Evolutionary conservation across 371 early-diverging fungal species (phyloP).

Genomic region (Rhizopus delemar): DNA sequence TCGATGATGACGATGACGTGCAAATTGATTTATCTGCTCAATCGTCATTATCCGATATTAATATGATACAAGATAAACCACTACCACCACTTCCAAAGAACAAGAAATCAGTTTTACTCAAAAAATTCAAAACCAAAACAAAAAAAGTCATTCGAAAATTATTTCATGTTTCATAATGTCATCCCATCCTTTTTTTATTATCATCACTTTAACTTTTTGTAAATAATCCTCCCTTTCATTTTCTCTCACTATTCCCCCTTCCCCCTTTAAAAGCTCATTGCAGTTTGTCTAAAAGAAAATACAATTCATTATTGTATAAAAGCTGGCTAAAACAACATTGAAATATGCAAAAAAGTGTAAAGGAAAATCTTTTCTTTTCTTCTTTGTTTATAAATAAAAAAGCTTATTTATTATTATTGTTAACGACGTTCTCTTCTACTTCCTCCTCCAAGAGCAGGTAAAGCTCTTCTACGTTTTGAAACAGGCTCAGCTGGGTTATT

Average conservation of each 20-base stretch:
- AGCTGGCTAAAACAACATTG: not conserved
- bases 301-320: not conserved
- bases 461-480: not conserved
- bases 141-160: conserved; percentile 1
- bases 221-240: not conserved
- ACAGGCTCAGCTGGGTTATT: not conserved
- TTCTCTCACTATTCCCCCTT: not conserved
- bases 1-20: conserved; percentile 9
- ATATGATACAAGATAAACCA: conserved; percentile 1
- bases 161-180: conserved; percentile 6
- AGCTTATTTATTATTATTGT: not conserved
- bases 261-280: not conserved
- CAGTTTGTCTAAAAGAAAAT: too few species aligned
- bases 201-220: not conserved
- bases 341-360: too few species aligned
- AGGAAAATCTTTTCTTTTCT: not conserved
- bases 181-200: not conserved
- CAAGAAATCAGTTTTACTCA: not conserved
- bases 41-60: not conserved
- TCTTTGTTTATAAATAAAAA: not conserved
- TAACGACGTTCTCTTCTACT: too few species aligned
- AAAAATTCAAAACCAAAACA: conserved; percentile 5
- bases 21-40: not conserved
- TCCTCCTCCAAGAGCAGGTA: not conserved
- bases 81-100: not conserved